phyloP scores from a whole-genome alignment of 2,329 filamentous ascomycete species.

The Eutypa lata region DNA sequence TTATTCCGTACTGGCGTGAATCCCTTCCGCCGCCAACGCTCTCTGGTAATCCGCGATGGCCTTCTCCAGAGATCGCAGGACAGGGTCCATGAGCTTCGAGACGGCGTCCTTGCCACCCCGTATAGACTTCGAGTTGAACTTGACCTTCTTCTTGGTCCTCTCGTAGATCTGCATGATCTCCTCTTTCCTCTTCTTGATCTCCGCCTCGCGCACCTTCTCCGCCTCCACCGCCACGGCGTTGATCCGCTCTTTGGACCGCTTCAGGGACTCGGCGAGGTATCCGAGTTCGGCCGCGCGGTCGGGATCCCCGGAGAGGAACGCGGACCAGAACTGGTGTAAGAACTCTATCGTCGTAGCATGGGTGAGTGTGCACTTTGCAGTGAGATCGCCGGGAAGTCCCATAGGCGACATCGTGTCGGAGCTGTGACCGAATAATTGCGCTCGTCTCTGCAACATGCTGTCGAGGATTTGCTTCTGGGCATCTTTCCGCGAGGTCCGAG shows the following conservation, averaged over 20 bases:
- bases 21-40: constrained; percentile 63
- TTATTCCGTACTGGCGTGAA: constrained; percentile 45
- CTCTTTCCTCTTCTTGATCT: constrained; percentile 63
- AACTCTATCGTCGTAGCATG: constrained; percentile 95
- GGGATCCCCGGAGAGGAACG: constrained; percentile 84
- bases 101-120: constrained; percentile 76
- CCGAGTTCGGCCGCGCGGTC: constrained; percentile 77
- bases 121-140: constrained; percentile 64
- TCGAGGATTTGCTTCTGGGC: constrained; percentile 66
- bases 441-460: constrained; percentile 59
- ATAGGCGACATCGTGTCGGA: constrained; percentile 49
- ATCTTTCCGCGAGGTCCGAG: constrained; percentile 60
- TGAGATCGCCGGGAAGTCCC: constrained; percentile 54
- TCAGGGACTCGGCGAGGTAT: constrained; percentile 78
- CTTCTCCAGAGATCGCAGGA: constrained; percentile 65
- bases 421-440: constrained; percentile 53
- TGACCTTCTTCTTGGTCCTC: constrained; percentile 70
- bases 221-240: constrained; percentile 77
- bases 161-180: constrained; percentile 70
- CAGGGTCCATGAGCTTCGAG: constrained; percentile 71
- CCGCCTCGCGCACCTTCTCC: constrained; percentile 67
- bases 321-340: constrained; percentile 93
- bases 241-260: constrained; percentile 74
- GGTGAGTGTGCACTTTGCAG: constrained; percentile 62
- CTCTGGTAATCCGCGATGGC: constrained; percentile 70